phyloP scores from a whole-genome alignment of 495 filamentous ascomycete species.

The Neurospora discreta region DNA sequence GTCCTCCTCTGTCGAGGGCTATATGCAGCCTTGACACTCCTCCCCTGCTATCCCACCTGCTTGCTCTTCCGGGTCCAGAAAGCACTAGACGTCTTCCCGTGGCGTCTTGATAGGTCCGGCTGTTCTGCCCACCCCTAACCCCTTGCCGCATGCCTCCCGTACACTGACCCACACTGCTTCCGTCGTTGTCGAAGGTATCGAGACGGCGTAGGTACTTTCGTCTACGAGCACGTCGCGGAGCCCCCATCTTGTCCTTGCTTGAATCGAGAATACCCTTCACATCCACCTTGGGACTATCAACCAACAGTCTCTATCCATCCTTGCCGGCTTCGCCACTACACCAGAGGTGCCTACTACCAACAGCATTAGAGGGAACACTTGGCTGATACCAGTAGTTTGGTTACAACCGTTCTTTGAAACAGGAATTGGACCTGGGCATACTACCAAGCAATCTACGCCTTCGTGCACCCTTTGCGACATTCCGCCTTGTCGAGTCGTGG shows the following conservation, averaged over 20 bases:
- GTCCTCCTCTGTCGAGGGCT: neutral
- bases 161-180: neutral
- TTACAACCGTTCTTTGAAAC: neutral
- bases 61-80: neutral
- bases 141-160: neutral
- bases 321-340: neutral
- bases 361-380: neutral
- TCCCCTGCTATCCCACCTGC: neutral
- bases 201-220: neutral
- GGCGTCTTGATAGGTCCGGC: neutral
- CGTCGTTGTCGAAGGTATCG: neutral
- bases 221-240: neutral
- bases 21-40: neutral
- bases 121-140: neutral
- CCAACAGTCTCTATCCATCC: neutral
- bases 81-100: neutral
- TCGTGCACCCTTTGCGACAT: neutral
- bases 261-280: neutral
- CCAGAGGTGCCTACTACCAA: neutral
- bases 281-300: neutral
- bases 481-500: neutral
- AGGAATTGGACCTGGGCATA: neutral
- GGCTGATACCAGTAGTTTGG: neutral
- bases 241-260: neutral
- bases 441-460: neutral